phyloP scores from a whole-genome alignment of 805 yeast genomes.

The Candida fluviatilis region DNA sequence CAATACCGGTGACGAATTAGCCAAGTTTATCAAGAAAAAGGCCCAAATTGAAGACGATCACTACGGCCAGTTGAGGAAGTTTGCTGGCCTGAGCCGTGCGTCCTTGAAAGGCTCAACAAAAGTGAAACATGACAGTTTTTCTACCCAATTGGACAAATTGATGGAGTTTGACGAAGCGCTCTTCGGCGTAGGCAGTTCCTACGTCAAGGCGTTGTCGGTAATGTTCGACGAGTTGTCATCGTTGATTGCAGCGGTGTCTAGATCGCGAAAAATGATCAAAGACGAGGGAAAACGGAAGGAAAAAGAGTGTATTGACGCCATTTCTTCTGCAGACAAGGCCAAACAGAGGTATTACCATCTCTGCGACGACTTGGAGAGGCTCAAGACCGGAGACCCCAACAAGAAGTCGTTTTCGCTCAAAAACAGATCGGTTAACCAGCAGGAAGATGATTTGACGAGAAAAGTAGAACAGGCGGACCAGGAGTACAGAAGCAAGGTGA shows the following conservation, averaged over 20 bases:
- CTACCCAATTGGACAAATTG: constrained; percentile 60
- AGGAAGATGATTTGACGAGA: constrained; percentile 80
- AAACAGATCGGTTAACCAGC: constrained; percentile 75
- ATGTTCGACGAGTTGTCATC: constrained; percentile 85
- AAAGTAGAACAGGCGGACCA: constrained; percentile 82
- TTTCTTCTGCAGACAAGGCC: constrained; percentile 83
- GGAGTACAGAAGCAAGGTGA: constrained; percentile 78
- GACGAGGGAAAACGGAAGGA: constrained; percentile 81
- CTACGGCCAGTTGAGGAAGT: constrained; percentile 67
- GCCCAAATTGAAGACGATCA: constrained; percentile 78
- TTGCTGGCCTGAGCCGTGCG: constrained; percentile 52
- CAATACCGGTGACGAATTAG: constrained; percentile 79
- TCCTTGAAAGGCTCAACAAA: constrained; percentile 40
- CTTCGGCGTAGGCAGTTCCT: constrained; percentile 64
- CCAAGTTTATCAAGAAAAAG: constrained; percentile 72
- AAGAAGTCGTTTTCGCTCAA: constrained; percentile 80
- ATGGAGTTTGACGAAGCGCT: constrained; percentile 76
- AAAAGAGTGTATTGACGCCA: constrained; percentile 80
- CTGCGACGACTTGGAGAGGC: constrained; percentile 82
- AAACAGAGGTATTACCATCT: constrained; percentile 66
- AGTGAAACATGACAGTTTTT: constrained; percentile 63
- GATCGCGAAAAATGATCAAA: constrained; percentile 70
- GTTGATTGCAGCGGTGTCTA: constrained; percentile 62
- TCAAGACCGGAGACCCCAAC: constrained; percentile 76
- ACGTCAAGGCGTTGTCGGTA: constrained; percentile 70